A percentile compares a stretch with the other conserved stretches of the same genome.
phyloP scores from a whole-genome alignment of 192 early-diverging fungal species.

The Fimicolochytrium jonesii region DNA sequence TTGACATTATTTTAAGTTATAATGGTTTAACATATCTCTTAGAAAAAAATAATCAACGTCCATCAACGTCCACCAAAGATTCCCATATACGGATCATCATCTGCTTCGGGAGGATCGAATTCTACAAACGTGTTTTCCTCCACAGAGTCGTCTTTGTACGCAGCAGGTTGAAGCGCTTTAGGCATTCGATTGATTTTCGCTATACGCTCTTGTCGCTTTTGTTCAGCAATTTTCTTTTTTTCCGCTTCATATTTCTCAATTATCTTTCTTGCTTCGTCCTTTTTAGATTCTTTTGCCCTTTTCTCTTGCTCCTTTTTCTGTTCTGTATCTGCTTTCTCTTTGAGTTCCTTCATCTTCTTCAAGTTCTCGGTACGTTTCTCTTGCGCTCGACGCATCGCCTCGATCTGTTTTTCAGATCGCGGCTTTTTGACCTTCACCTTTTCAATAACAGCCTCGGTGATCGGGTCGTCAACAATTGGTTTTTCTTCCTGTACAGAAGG shows the following conservation, averaged over 20 bases:
- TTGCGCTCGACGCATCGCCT: background rate
- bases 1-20: too few species aligned
- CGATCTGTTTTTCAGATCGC: background rate
- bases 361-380: background rate
- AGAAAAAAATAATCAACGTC: background rate
- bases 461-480: background rate
- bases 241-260: background rate
- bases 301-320: background rate
- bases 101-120: too few species aligned
- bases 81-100: background rate
- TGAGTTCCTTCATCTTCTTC: background rate
- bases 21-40: background rate
- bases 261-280: background rate
- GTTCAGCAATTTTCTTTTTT: background rate
- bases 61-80: background rate
- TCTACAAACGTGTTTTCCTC: too few species aligned
- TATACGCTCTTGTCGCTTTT: background rate
- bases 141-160: too few species aligned
- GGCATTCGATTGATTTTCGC: too few species aligned
- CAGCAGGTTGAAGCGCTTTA: too few species aligned
- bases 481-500: background rate
- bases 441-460: background rate
- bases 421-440: background rate
- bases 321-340: background rate
- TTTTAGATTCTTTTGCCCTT: background rate